Evolutionary conservation across 805 yeast species (phyloP).

Genomic region (Kodamaea restingae): DNA sequence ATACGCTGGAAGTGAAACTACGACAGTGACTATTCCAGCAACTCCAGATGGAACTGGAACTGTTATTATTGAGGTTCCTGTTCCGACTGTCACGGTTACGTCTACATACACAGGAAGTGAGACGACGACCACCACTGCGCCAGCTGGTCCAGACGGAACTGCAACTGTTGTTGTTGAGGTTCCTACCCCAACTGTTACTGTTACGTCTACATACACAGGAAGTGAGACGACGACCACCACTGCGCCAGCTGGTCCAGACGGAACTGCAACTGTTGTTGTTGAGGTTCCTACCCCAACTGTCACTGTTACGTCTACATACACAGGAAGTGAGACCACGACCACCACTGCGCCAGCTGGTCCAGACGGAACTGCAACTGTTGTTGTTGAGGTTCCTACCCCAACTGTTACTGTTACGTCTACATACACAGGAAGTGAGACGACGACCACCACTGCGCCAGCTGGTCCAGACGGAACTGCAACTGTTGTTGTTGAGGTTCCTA

Average conservation of each 20-base stretch:
- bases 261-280: constrained; percentile 10
- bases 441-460: constrained; percentile 5
- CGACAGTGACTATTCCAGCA: background rate
- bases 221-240: constrained; percentile 7
- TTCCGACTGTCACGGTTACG: constrained; percentile 9
- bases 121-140: constrained; percentile 13
- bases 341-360: background rate
- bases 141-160: constrained; percentile 15
- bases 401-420: constrained; percentile 14
- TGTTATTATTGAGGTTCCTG: constrained; percentile 13
- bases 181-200: constrained; percentile 13
- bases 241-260: constrained; percentile 5
- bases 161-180: constrained; percentile 21
- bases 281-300: constrained; percentile 5
- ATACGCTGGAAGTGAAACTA: background rate
- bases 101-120: constrained; percentile 9
- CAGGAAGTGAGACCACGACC: background rate
- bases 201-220: constrained; percentile 11
- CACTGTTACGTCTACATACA: background rate
- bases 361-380: background rate
- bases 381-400: constrained; percentile 8
- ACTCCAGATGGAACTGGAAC: constrained; percentile 11
- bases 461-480: constrained; percentile 10
- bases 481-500: constrained; percentile 14
- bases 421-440: constrained; percentile 14